Percentiles rank a stretch among this genome's conserved stretches.
Conservation (phyloP, 1,284 basidiomycete species). For the Trametes polyzona region DNA sequence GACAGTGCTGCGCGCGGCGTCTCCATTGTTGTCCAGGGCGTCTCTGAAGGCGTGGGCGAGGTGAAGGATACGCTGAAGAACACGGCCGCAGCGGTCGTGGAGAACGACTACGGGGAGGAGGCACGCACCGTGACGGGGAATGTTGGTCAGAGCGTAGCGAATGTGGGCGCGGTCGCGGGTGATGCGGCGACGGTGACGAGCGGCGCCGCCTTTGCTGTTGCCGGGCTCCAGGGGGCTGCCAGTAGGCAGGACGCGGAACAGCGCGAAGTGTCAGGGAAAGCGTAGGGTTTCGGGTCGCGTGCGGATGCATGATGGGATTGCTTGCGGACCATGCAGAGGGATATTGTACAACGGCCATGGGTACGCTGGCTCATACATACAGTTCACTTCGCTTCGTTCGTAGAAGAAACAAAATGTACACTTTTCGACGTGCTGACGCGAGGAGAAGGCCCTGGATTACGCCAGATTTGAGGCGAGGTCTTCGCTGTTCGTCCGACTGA, state of each 20-base stretch:
- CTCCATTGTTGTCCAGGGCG: slow-evolving; percentile 8
- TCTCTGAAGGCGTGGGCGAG: slow-evolving; percentile 20
- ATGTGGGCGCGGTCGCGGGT: slow-evolving; percentile 25
- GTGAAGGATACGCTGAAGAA: slow-evolving; percentile 24
- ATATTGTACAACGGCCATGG: background rate
- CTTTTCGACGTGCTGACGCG: too few species aligned
- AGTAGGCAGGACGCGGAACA: slow-evolving; percentile 20
- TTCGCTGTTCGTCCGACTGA: background rate
- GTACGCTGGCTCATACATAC: background rate
- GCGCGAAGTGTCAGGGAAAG: background rate
- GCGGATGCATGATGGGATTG: too few species aligned
- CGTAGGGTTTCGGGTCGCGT: background rate
- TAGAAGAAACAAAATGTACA: background rate
- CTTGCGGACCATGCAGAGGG: too few species aligned
- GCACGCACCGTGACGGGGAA: slow-evolving; percentile 26
- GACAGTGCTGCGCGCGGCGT: slow-evolving; percentile 4
- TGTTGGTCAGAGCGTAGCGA: slow-evolving; percentile 25
- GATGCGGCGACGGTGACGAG: slow-evolving; percentile 27
- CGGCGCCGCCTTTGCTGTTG: slow-evolving; percentile 21
- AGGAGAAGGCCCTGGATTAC: background rate
- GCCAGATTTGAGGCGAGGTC: too few species aligned
- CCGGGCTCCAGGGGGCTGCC: slow-evolving; percentile 28
- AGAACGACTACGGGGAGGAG: slow-evolving; percentile 31
- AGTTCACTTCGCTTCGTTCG: background rate
- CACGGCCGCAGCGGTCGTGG: slow-evolving; percentile 22